Evolutionary conservation across 2,329 filamentous ascomycete genomes (phyloP).

Genomic region (Colletotrichum falcatum): DNA sequence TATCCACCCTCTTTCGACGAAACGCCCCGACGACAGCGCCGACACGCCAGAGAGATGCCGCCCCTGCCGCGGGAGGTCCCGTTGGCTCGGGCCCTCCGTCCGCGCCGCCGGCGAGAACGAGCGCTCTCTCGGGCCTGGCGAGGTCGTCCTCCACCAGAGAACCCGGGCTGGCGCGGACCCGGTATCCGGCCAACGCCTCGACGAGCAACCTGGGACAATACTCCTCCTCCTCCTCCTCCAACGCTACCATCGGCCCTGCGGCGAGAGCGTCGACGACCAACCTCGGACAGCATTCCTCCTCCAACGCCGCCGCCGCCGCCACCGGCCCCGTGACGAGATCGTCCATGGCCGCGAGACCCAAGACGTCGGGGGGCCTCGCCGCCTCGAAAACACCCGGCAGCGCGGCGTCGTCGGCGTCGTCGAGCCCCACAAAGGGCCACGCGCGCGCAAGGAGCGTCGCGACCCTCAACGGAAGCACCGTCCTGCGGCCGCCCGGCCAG

Average conservation of each 20-base stretch:
- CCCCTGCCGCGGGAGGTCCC: background rate
- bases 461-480: slow-evolving; percentile 52
- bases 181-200: slow-evolving; percentile 44
- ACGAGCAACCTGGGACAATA: slow-evolving; percentile 37
- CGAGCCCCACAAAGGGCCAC: slow-evolving; percentile 46
- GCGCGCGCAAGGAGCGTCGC: slow-evolving; percentile 56
- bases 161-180: background rate
- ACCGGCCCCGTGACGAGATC: slow-evolving; percentile 17
- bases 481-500: slow-evolving; percentile 52
- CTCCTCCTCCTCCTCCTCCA: slow-evolving; percentile 37
- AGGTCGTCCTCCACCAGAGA: slow-evolving; percentile 30
- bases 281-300: background rate
- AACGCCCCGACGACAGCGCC: slow-evolving; percentile 18
- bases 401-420: slow-evolving; percentile 28
- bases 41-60: slow-evolving; percentile 22
- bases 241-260: slow-evolving; percentile 22
- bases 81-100: background rate
- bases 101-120: slow-evolving; percentile 5
- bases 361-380: slow-evolving; percentile 47
- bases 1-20: slow-evolving; percentile 22
- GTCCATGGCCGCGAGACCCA: slow-evolving; percentile 42
- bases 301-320: slow-evolving; percentile 32
- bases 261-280: slow-evolving; percentile 30
- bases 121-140: background rate
- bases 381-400: slow-evolving; percentile 9